Conservation (phyloP, 768 basidiomycete genomes). For the Termitomyces sp. region DNA sequence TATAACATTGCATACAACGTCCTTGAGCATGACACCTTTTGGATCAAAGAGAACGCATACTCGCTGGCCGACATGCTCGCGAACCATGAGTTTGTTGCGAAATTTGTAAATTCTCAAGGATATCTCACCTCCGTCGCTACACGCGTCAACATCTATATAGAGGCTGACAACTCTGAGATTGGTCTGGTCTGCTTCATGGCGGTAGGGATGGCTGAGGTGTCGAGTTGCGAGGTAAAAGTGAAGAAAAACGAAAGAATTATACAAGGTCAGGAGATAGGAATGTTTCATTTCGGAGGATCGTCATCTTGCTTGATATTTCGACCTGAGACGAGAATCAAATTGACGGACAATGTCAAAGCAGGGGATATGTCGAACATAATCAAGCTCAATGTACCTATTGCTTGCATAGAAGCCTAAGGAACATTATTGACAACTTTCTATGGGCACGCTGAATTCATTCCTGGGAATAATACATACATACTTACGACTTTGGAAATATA, state of each 20-base stretch:
- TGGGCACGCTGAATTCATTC: too few relatives aligned
- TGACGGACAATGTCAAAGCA: neutral
- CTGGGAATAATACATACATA: too few relatives aligned
- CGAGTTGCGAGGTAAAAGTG: conserved; percentile 43
- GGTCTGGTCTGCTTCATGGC: conserved; percentile 38
- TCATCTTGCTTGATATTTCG: conserved; percentile 40
- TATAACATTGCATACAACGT: conserved; percentile 31
- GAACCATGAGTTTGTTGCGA: conserved; percentile 20
- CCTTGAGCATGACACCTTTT: conserved; percentile 36
- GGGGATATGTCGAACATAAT: neutral
- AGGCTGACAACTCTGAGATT: conserved; percentile 40
- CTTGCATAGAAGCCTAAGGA: too few relatives aligned
- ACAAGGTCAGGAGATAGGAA: conserved; percentile 53
- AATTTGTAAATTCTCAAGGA: conserved; percentile 30
- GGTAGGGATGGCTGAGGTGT: conserved; percentile 59
- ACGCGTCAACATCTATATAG: conserved; percentile 49
- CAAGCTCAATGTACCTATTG: neutral
- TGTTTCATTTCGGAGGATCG: conserved; percentile 60
- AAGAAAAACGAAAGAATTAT: conserved; percentile 20
- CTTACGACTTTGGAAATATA: too few relatives aligned
- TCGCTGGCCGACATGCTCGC: conserved; percentile 45
- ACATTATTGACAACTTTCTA: too few relatives aligned
- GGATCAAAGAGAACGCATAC: conserved; percentile 49
- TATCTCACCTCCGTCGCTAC: conserved; percentile 42
- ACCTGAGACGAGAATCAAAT: conserved; percentile 7